Percentiles rank a stretch among this genome's conserved stretches.
These are phyloP conservation scores for Triadica sebifera DNA, from an alignment of 345 rosid species.

Conservation along the genomic window DNA sequence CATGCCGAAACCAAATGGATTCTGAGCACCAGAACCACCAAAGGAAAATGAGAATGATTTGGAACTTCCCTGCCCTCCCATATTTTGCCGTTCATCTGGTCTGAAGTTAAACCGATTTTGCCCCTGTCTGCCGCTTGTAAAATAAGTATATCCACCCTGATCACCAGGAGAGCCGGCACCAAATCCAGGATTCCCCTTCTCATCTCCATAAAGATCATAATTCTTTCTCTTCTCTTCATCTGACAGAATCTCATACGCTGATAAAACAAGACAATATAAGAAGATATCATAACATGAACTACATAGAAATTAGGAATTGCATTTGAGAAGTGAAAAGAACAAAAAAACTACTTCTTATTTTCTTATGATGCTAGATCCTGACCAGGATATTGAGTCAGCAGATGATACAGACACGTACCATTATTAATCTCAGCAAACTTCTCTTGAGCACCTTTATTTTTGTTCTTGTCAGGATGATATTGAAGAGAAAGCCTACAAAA, in stretches of 20 bases:
- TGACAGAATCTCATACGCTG: conserved; percentile 91
- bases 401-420: conserved; percentile 40
- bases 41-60: conserved; percentile 65
- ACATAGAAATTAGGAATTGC: background rate
- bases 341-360: too few relatives aligned
- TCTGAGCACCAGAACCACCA: conserved; percentile 53
- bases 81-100: conserved; percentile 69
- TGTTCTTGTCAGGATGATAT: conserved; percentile 94
- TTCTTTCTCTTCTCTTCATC: conserved; percentile 87
- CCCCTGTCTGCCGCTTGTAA: conserved; percentile 61
- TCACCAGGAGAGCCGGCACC: conserved; percentile 63
- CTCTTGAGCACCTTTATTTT: conserved; percentile 73
- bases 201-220: conserved; percentile 87
- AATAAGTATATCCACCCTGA: conserved; percentile 52
- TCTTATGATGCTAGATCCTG: background rate
- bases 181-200: conserved; percentile 79
- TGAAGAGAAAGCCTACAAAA: conserved; percentile 71
- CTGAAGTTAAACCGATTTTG: conserved; percentile 50
- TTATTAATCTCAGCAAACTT: conserved; percentile 90
- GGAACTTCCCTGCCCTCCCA: conserved; percentile 71
- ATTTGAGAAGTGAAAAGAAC: too few relatives aligned
- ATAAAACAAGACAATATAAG: conserved; percentile 24
- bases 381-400: background rate
- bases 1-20: conserved; percentile 60
- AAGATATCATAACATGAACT: conserved; percentile 4